A percentile compares a stretch with the other conserved stretches of the same genome.
These are phyloP conservation scores for Adansonia grandidieri DNA, from an alignment of 441 rosid genomes.

Conservation along the genomic window DNA sequence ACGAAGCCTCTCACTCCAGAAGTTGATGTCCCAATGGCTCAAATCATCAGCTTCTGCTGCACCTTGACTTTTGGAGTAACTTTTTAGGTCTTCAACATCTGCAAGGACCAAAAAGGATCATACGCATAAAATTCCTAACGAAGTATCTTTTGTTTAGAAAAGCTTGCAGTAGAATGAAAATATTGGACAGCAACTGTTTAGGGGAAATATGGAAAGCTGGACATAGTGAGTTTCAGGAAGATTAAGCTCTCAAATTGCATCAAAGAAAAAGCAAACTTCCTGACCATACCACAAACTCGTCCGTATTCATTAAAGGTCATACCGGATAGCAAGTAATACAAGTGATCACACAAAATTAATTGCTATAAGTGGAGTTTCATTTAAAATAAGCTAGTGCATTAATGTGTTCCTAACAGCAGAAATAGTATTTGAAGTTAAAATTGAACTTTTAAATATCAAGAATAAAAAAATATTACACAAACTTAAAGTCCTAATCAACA, in stretches of 20 bases:
- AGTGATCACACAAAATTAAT: not conserved
- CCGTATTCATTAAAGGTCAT: not conserved
- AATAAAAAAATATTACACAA: not conserved
- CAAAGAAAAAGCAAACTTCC: not conserved
- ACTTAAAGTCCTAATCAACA: not conserved
- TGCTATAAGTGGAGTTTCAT: not conserved
- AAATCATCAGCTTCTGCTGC: conserved; percentile 70
- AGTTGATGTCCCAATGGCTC: conserved; percentile 80
- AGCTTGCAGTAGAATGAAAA: conserved; percentile 10
- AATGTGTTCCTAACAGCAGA: not conserved
- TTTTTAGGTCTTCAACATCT: conserved; percentile 86
- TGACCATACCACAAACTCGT: conserved; percentile 5
- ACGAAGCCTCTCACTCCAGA: conserved; percentile 98
- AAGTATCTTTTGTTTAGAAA: conserved; percentile 10
- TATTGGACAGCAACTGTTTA: not conserved
- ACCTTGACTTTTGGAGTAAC: conserved; percentile 69
- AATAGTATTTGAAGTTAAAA: not conserved
- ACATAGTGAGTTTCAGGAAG: not conserved
- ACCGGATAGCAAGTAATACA: conserved; percentile 4
- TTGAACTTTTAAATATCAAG: not conserved
- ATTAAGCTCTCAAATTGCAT: conserved; percentile 2
- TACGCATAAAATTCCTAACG: not conserved
- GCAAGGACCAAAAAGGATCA: conserved; percentile 28
- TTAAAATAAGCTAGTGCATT: conserved; percentile 16
- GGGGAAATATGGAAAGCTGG: not conserved